These are phyloP conservation scores for Stromatinia cepivora DNA, from an alignment of 2,329 filamentous ascomycete genomes.

Conservation along the genomic window DNA sequence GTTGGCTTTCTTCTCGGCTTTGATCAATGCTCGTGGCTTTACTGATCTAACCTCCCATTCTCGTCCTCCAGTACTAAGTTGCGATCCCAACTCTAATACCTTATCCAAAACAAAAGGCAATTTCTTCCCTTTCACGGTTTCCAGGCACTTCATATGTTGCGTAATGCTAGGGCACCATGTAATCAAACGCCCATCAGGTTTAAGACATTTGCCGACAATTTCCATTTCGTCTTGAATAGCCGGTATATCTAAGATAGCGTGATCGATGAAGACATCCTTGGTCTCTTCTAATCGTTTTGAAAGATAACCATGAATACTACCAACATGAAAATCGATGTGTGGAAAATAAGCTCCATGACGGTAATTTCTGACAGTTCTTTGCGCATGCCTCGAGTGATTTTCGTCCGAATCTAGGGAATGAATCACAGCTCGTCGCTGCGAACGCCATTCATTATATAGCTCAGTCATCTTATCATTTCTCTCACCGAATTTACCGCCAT, in stretches of 20 bases:
- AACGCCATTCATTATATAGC: slow-evolving; percentile 33
- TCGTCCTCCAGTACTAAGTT: slow-evolving; percentile 51
- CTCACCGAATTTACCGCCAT: background rate
- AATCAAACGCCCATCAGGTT: slow-evolving; percentile 62
- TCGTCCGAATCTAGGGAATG: slow-evolving; percentile 70
- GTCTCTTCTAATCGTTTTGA: slow-evolving; percentile 49
- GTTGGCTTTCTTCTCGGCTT: slow-evolving; percentile 29
- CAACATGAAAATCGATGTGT: slow-evolving; percentile 73
- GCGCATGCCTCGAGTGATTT: slow-evolving; percentile 63
- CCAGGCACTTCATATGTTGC: slow-evolving; percentile 67
- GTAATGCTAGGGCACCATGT: slow-evolving; percentile 78
- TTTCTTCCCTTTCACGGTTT: slow-evolving; percentile 52
- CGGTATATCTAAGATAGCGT: slow-evolving; percentile 74
- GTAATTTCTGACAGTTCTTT: slow-evolving; percentile 65
- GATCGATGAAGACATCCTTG: slow-evolving; percentile 63
- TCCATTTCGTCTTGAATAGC: slow-evolving; percentile 54
- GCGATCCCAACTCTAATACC: slow-evolving; percentile 60
- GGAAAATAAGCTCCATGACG: slow-evolving; percentile 67
- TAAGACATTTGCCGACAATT: slow-evolving; percentile 57
- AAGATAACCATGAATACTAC: slow-evolving; percentile 65
- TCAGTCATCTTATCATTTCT: too few relatives aligned
- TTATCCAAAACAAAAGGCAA: slow-evolving; percentile 58
- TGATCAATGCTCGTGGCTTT: slow-evolving; percentile 36
- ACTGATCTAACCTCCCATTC: slow-evolving; percentile 64
- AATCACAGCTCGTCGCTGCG: slow-evolving; percentile 63